These are phyloP conservation scores for Cyberlindnera saturnus DNA, from an alignment of 805 yeast species.

Conservation along the genomic window DNA sequence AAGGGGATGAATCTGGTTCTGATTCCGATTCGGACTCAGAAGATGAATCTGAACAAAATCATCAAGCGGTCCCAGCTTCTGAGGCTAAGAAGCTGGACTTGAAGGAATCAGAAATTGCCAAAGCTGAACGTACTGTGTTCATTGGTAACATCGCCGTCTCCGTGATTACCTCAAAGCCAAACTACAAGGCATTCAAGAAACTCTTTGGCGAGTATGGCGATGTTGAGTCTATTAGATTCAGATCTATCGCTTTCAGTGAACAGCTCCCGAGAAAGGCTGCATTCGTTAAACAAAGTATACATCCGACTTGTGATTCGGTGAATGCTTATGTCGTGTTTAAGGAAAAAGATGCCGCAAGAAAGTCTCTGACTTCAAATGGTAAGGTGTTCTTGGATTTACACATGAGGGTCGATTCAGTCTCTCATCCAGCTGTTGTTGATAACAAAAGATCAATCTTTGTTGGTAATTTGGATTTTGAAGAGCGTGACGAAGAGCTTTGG, in stretches of 20 bases:
- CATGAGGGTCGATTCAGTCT: slow-evolving; percentile 85
- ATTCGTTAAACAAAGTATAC: slow-evolving; percentile 70
- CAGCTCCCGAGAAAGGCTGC: slow-evolving; percentile 91
- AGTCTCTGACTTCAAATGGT: slow-evolving; percentile 55
- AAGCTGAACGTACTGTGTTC: slow-evolving; percentile 80
- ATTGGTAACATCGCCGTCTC: slow-evolving; percentile 75
- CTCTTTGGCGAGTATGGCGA: slow-evolving; percentile 37
- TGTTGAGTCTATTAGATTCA: slow-evolving; percentile 75
- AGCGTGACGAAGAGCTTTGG: slow-evolving; percentile 87
- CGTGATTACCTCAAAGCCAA: slow-evolving; percentile 58
- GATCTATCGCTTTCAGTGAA: slow-evolving; percentile 87
- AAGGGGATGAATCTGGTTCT: slow-evolving; percentile 2
- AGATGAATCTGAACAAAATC: slow-evolving; percentile 17
- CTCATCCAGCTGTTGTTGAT: slow-evolving; percentile 85
- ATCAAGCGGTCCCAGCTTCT: slow-evolving; percentile 12
- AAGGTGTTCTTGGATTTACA: slow-evolving; percentile 64
- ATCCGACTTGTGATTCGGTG: slow-evolving; percentile 69
- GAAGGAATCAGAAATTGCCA: slow-evolving; percentile 66
- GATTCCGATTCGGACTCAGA: slow-evolving; percentile 21
- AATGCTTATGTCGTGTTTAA: slow-evolving; percentile 85
- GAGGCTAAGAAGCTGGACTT: slow-evolving; percentile 42
- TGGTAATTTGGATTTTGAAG: slow-evolving; percentile 92
- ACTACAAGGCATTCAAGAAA: slow-evolving; percentile 58
- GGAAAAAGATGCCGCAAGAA: slow-evolving; percentile 39
- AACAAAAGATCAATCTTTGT: slow-evolving; percentile 81